A percentile compares a stretch with the other conserved stretches of the same genome.
phyloP scores from a whole-genome alignment of 768 basidiomycete species.

The Baorangia bicolor region DNA sequence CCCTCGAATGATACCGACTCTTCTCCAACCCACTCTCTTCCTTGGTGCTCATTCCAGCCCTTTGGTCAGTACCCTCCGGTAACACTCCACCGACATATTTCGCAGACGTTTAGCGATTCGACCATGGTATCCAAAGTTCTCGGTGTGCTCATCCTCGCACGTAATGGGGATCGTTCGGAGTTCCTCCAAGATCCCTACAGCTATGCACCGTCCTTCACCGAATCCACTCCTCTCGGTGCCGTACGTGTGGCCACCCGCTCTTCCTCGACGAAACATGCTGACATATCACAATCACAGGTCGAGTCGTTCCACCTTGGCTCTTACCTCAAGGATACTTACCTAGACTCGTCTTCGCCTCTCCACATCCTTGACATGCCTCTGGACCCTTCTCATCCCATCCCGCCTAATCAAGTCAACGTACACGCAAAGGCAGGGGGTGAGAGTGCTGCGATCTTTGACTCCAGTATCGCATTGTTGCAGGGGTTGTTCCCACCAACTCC shows the following conservation, averaged over 20 bases:
- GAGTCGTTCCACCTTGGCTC: conserved; percentile 67
- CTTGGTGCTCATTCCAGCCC: not conserved
- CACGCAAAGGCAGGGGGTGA: conserved; percentile 82
- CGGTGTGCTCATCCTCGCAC: conserved; percentile 73
- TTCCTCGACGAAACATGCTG: not conserved
- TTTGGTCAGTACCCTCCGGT: not conserved
- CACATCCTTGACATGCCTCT: conserved; percentile 67
- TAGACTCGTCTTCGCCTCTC: conserved; percentile 61
- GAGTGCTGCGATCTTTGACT: conserved; percentile 80
- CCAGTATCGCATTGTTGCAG: conserved; percentile 77
- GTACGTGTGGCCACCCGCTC: conserved; percentile 35
- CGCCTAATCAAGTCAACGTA: conserved; percentile 68
- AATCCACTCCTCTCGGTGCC: conserved; percentile 77
- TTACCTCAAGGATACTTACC: conserved; percentile 61
- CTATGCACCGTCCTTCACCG: conserved; percentile 60
- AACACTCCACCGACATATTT: not conserved
- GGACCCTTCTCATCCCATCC: conserved; percentile 53
- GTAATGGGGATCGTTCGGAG: conserved; percentile 71
- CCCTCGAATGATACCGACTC: conserved; percentile 11
- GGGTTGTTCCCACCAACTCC: conserved; percentile 79
- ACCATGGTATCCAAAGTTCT: conserved; percentile 44
- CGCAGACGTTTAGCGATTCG: conserved; percentile 14
- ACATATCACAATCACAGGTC: conserved; percentile 40
- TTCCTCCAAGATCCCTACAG: conserved; percentile 71
- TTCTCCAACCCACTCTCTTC: conserved; percentile 13